Conservation (phyloP, 2,329 filamentous ascomycete species). For the Hymenoscyphus linearis region DNA sequence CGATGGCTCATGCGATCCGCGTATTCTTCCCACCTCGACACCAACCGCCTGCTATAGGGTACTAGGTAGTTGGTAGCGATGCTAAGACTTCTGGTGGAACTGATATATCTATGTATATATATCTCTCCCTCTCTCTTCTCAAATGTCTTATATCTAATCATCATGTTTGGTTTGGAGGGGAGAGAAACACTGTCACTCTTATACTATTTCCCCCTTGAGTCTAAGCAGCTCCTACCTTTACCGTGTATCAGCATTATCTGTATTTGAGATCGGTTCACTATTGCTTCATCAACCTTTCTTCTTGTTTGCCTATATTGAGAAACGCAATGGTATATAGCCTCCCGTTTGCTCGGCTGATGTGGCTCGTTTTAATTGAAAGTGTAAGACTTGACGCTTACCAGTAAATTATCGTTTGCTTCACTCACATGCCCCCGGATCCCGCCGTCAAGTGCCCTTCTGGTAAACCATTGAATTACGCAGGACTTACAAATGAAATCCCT, state of each 20-base stretch:
- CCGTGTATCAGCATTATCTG: too few species aligned
- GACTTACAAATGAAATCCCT: background rate
- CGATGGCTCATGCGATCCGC: background rate
- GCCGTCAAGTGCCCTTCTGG: background rate
- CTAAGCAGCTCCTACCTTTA: too few species aligned
- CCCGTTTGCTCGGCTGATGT: background rate
- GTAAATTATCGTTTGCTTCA: background rate
- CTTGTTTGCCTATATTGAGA: too few species aligned
- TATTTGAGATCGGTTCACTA: too few species aligned
- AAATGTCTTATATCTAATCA: background rate
- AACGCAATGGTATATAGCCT: too few species aligned
- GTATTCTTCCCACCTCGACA: background rate
- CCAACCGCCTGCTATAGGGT: background rate
- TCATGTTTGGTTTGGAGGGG: background rate
- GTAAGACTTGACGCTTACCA: too few species aligned
- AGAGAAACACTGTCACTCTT: too few species aligned
- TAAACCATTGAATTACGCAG: background rate
- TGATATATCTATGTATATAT: too few species aligned
- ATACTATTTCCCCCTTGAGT: too few species aligned
- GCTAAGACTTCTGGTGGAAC: background rate
- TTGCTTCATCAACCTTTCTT: too few species aligned
- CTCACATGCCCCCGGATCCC: background rate
- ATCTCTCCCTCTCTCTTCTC: too few species aligned
- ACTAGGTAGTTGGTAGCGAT: background rate
- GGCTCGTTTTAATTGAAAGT: background rate